These are phyloP conservation scores for Rhodotorula sp. DNA, from an alignment of 1,284 basidiomycete genomes.

Conservation along the genomic window DNA sequence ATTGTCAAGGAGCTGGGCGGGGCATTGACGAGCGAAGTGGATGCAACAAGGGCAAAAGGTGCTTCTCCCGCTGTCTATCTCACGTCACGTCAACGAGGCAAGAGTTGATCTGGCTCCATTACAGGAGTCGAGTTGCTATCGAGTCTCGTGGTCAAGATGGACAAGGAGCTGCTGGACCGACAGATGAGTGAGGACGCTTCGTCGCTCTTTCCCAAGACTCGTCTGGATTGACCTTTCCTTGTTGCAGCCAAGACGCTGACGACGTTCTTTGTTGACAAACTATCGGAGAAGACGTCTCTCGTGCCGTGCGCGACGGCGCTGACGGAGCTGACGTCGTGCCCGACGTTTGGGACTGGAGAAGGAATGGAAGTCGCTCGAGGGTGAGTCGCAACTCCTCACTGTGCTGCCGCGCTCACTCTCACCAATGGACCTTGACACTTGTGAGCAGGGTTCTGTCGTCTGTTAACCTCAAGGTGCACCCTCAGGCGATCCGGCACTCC, in stretches of 20 bases:
- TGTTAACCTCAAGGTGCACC: conserved; percentile 75
- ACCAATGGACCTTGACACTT: background rate
- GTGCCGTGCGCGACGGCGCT: conserved; percentile 73
- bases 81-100: background rate
- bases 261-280: conserved; percentile 83
- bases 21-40: conserved; percentile 82
- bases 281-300: conserved; percentile 70
- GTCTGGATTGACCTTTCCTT: background rate
- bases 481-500: conserved; percentile 76
- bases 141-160: conserved; percentile 62
- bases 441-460: conserved; percentile 66
- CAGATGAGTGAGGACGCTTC: conserved; percentile 66
- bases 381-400: conserved; percentile 55
- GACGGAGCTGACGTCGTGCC: conserved; percentile 63
- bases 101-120: conserved; percentile 1
- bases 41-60: conserved; percentile 76
- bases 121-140: conserved; percentile 77
- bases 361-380: conserved; percentile 65
- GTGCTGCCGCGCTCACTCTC: background rate
- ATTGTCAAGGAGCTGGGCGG: conserved; percentile 85
- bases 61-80: conserved; percentile 26
- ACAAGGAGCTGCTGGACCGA: conserved; percentile 66
- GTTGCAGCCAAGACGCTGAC: conserved; percentile 72
- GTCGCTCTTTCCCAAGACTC: background rate
- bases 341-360: conserved; percentile 69